Conservation (phyloP, 129 eudicot species). For the Kitagawia praeruptora region DNA sequence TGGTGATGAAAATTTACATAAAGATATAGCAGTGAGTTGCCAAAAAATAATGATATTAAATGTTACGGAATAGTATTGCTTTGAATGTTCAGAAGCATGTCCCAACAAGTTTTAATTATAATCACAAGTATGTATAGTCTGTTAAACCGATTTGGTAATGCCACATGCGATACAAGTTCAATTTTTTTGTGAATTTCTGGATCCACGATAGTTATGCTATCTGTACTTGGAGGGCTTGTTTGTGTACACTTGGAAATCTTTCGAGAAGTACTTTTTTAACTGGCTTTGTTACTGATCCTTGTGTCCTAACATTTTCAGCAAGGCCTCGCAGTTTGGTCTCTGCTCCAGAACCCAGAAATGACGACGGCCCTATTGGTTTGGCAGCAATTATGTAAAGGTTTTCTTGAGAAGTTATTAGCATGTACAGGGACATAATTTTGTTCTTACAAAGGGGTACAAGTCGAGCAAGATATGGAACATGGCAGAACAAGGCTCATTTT, state of each 20-base stretch:
- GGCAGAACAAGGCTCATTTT: background rate
- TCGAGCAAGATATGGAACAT: background rate
- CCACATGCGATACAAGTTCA: background rate
- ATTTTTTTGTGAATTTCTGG: no score
- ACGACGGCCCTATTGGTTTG: constrained; percentile 60
- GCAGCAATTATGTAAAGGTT: constrained; percentile 52
- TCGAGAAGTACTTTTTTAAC: no score
- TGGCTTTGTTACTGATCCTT: background rate
- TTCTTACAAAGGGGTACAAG: background rate
- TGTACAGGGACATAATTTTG: background rate
- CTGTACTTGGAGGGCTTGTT: background rate
- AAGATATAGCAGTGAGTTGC: background rate
- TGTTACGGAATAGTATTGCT: background rate
- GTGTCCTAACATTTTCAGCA: constrained; percentile 36
- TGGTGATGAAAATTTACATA: background rate
- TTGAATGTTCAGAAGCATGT: background rate
- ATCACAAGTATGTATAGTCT: background rate
- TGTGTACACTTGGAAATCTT: constrained; percentile 1
- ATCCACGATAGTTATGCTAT: background rate
- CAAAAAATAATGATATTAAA: background rate
- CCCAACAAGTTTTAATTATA: no score
- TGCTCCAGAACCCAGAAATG: constrained; percentile 40
- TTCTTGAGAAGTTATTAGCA: background rate
- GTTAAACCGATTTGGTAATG: background rate
- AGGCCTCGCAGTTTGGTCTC: constrained; percentile 48